Evolutionary conservation across 2,329 filamentous ascomycete genomes (phyloP).

Genomic region (Arthrobotrys musiformis): DNA sequence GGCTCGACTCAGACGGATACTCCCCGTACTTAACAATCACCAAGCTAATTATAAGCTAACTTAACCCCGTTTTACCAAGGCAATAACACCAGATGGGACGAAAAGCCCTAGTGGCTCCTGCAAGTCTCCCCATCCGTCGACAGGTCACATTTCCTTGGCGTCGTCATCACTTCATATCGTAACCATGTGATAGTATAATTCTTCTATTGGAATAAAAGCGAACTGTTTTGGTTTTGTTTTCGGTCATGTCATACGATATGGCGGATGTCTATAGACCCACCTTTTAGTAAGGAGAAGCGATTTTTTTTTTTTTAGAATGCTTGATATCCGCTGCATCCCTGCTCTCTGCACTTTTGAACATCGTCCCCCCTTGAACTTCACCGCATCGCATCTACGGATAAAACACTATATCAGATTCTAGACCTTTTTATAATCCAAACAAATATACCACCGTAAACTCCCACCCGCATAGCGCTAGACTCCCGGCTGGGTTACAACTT

Average conservation of each 20-base stretch:
- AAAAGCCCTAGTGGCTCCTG: constrained; percentile 3
- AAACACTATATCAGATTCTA: background rate
- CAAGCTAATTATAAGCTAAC: too few species aligned
- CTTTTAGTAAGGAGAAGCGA: background rate
- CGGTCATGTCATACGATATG: background rate
- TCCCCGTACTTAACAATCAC: background rate
- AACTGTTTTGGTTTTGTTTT: too few species aligned
- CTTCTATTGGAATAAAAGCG: background rate
- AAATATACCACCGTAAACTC: constrained; percentile 5
- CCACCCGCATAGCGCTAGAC: background rate
- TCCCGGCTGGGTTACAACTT: background rate
- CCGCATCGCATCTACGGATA: background rate
- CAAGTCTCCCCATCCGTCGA: constrained; percentile 23
- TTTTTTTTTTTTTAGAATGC: too few species aligned
- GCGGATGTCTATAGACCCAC: background rate
- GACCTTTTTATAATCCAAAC: constrained; percentile 1
- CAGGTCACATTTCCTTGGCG: constrained; percentile 15
- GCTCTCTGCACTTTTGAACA: constrained; percentile 12
- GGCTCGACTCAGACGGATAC: background rate
- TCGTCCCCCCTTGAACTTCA: background rate
- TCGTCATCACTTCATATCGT: constrained; percentile 7
- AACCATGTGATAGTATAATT: background rate
- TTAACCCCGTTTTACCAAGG: constrained; percentile 16
- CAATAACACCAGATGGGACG: background rate
- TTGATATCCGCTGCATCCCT: background rate